Evolutionary conservation across 495 filamentous ascomycete genomes (phyloP).

Genomic region (Filosporella fistucella): DNA sequence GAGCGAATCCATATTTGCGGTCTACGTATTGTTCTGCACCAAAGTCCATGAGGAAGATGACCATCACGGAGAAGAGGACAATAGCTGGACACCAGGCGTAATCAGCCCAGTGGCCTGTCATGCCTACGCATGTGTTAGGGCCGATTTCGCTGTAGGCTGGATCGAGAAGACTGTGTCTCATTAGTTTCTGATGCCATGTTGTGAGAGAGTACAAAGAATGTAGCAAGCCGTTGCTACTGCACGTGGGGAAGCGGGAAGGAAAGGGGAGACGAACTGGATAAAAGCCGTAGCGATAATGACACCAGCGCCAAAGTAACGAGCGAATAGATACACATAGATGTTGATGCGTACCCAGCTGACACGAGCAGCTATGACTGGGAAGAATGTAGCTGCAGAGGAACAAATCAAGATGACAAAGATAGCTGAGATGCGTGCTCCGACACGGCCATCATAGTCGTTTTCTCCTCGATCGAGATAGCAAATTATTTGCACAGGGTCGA

Average conservation of each 20-base stretch:
- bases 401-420: conserved; percentile 72
- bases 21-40: conserved; percentile 58
- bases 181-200: neutral
- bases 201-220: neutral
- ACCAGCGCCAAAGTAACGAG: conserved; percentile 68
- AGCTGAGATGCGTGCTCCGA: conserved; percentile 65
- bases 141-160: conserved; percentile 51
- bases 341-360: conserved; percentile 47
- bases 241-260: conserved; percentile 6
- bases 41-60: conserved; percentile 74
- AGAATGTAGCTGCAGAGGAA: conserved; percentile 52
- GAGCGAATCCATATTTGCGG: conserved; percentile 39
- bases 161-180: conserved; percentile 42
- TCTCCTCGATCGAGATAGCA: conserved; percentile 22
- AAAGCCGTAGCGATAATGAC: conserved; percentile 73
- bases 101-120: conserved; percentile 50
- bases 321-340: conserved; percentile 53
- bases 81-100: conserved; percentile 80
- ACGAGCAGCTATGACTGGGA: conserved; percentile 59
- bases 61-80: conserved; percentile 65
- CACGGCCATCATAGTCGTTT: conserved; percentile 58
- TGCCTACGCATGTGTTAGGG: conserved; percentile 45
- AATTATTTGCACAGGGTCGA: conserved; percentile 11
- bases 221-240: neutral
- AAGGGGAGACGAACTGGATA: conserved; percentile 49